These are phyloP conservation scores for Xylaria grammica DNA, from an alignment of 495 filamentous ascomycete species.

Conservation along the genomic window DNA sequence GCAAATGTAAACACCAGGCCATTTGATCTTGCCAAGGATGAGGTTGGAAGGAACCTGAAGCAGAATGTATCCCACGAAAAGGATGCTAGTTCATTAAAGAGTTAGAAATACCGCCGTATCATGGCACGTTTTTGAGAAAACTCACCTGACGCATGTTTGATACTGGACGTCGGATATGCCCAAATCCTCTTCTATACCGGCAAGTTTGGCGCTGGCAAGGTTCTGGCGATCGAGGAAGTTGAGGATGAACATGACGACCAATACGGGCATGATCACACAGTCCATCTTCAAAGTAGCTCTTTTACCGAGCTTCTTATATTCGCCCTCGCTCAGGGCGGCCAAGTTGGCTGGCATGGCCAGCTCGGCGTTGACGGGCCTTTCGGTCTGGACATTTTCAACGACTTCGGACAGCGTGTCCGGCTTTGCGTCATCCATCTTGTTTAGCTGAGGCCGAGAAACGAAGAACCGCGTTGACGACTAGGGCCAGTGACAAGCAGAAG, in stretches of 20 bases:
- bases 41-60: slow-evolving; percentile 32
- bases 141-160: slow-evolving; percentile 26
- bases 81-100: slow-evolving; percentile 34
- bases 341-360: slow-evolving; percentile 28
- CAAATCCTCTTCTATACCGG: slow-evolving; percentile 31
- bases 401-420: not conserved
- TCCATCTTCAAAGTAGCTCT: slow-evolving; percentile 31
- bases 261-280: slow-evolving; percentile 28
- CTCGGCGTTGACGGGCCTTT: not conserved
- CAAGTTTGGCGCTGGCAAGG: slow-evolving; percentile 28
- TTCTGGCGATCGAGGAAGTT: slow-evolving; percentile 34
- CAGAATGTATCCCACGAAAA: slow-evolving; percentile 56
- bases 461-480: slow-evolving; percentile 14
- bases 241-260: slow-evolving; percentile 31
- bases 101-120: not conserved
- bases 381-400: not conserved
- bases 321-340: slow-evolving; percentile 27
- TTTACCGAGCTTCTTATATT: slow-evolving; percentile 25
- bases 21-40: slow-evolving; percentile 28
- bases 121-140: not conserved
- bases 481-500: too few species aligned
- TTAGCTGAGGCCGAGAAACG: not conserved
- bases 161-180: slow-evolving; percentile 23
- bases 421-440: slow-evolving; percentile 1
- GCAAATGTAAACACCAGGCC: slow-evolving; percentile 27